Evolutionary conservation across 768 basidiomycete genomes (phyloP).

Genomic region (Chalciporus sphaerocephalus): DNA sequence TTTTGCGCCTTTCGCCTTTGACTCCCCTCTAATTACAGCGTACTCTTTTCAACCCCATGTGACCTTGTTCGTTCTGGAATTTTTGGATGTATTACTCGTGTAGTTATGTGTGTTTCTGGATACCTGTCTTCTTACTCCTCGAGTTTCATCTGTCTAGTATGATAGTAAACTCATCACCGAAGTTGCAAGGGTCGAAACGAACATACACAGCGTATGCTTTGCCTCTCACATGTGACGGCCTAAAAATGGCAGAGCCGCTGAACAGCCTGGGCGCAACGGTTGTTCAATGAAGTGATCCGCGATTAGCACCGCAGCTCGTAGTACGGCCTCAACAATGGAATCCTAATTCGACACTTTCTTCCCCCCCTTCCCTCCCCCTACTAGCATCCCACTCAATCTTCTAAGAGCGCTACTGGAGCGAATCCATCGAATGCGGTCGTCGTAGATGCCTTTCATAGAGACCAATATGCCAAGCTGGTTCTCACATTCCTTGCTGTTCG

Average conservation of each 20-base stretch:
- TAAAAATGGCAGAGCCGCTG: slow-evolving; percentile 1
- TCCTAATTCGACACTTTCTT: not conserved
- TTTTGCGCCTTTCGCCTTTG: slow-evolving; percentile 3
- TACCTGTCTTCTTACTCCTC: slow-evolving; percentile 30
- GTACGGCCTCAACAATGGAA: not conserved
- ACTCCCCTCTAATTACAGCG: slow-evolving; percentile 15
- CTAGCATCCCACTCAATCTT: no score
- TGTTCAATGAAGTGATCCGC: not conserved
- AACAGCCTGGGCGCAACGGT: not conserved
- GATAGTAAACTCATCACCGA: no score
- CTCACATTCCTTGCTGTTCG: slow-evolving; percentile 10
- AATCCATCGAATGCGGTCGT: slow-evolving; percentile 19
- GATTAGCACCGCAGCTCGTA: no score
- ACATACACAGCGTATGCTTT: no score
- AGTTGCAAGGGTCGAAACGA: no score
- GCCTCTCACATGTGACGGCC: no score
- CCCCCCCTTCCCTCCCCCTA: not conserved
- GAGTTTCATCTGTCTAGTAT: not conserved
- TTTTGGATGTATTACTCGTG: slow-evolving; percentile 34
- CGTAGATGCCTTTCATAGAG: slow-evolving; percentile 7
- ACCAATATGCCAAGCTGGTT: slow-evolving; percentile 19
- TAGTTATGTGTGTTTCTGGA: slow-evolving; percentile 38
- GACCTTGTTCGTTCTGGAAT: slow-evolving; percentile 28
- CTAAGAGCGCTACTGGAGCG: not conserved
- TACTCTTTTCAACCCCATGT: slow-evolving; percentile 19